Evolutionary conservation across 2,329 filamentous ascomycete species (phyloP), one percentile per base, ranked within the genome.

Genomic region (Pseudogymnoascus sp.): DNA sequence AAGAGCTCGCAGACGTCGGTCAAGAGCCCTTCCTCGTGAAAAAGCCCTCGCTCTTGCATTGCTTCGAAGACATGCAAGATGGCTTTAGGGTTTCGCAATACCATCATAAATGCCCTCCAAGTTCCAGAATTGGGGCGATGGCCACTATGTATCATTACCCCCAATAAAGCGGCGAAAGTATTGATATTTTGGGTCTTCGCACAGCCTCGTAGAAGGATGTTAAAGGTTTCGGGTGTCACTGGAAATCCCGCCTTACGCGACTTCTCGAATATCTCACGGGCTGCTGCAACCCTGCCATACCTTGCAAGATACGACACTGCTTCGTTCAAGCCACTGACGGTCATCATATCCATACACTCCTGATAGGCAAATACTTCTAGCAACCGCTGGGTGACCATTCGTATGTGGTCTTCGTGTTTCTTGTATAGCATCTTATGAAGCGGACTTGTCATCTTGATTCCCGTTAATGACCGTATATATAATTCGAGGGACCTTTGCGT

Each of bases 401-500:
- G 7, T 28, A 39, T 5, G 22, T 60, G 58, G 14, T 60, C 35
- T 41, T 60, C 58, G 12, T 19, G 1, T 60, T 38, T 38, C n/a
- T 16, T 25, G 38, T 60, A 60, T 16, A 60, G 38, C 33, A 60
- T 60, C 35, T 41, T 38, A 60, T 60, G 58, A 38, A 60, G 22
- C 35, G 33, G 58, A 60, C 38, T 60, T 30, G 58, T 60, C 58
- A 60, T 60, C 19, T 23, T 60, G 30, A 60, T 60, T 9, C 58
- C 14, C 22, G 58, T 60, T 30, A 60, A 60, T 38, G 58, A 60
- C 5, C 22, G 58, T 28, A 60, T 41, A 25, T 60, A 60, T 5
- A 25, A 25, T 38, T 60, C 35, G n/a, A 60, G 35, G 19, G 33
- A 39, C 23, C 22, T 41, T 39, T n/a, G 4, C 22, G 58, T 60